These are phyloP conservation scores for Dunaliella primolecta DNA, from an alignment of 139 green algal genomes.

Conservation along the genomic window DNA sequence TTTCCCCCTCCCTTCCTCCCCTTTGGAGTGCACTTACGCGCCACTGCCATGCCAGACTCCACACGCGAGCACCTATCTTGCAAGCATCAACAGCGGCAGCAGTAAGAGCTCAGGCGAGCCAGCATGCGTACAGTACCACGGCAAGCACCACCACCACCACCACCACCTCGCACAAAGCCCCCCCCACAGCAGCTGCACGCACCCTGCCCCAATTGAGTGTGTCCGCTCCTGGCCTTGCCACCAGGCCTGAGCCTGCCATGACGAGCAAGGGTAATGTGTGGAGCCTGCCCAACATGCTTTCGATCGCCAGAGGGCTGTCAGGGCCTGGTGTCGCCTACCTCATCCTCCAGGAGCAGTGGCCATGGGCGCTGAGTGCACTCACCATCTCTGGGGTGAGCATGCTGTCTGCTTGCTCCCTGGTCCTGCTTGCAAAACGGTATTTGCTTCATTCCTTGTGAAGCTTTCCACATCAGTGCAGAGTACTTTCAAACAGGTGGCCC, in stretches of 20 bases:
- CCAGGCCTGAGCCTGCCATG: too few species aligned
- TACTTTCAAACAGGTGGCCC: too few species aligned
- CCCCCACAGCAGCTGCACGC: background rate
- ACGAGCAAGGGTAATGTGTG: too few species aligned
- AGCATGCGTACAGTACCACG: background rate
- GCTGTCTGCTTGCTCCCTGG: background rate
- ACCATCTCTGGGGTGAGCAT: slow-evolving; percentile 43
- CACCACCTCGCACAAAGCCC: background rate
- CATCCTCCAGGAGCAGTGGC: slow-evolving; percentile 38
- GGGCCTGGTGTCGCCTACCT: slow-evolving; percentile 39
- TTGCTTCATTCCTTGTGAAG: too few species aligned
- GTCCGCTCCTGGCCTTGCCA: too few species aligned
- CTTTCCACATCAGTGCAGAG: too few species aligned
- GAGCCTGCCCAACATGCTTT: slow-evolving; percentile 46
- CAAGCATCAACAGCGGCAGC: background rate
- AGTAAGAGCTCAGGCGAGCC: background rate
- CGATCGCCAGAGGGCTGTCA: slow-evolving; percentile 25
- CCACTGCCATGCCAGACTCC: too few species aligned
- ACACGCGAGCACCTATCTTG: too few species aligned
- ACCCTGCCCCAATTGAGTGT: background rate
- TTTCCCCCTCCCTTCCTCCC: too few species aligned
- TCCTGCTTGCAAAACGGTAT: too few species aligned
- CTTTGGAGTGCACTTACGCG: too few species aligned
- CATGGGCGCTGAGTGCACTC: slow-evolving; percentile 24
- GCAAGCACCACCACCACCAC: background rate